Percentiles rank a stretch among this genome's conserved stretches.
phyloP scores from a whole-genome alignment of 2,329 filamentous ascomycete species.

The Diplodia corticola region DNA sequence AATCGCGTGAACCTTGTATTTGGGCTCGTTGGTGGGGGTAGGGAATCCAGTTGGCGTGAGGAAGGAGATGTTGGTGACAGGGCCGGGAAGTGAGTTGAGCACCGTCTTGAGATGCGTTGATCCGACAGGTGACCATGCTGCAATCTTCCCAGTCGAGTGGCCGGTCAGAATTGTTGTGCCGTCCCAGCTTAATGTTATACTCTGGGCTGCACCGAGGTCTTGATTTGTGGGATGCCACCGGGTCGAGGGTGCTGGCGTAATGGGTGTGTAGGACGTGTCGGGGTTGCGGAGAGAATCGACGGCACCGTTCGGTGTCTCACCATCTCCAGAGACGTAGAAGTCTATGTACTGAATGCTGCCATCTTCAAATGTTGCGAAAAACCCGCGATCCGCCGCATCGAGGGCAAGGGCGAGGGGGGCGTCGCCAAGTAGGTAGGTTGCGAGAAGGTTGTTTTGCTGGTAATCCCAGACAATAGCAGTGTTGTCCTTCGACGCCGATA shows the following conservation, averaged over 20 bases:
- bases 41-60: conserved; percentile 60
- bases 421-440: conserved; percentile 79
- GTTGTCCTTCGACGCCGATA: conserved; percentile 83
- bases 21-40: conserved; percentile 30
- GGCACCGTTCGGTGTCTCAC: conserved; percentile 36
- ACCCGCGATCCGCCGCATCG: conserved; percentile 79
- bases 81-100: conserved; percentile 66
- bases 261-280: conserved; percentile 44
- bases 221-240: conserved; percentile 53
- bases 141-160: conserved; percentile 75
- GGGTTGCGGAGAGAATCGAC: conserved; percentile 49
- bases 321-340: conserved; percentile 58
- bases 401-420: conserved; percentile 70
- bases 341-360: conserved; percentile 79
- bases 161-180: conserved; percentile 78
- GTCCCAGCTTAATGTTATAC: conserved; percentile 76
- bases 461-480: conserved; percentile 95
- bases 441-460: conserved; percentile 70
- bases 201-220: conserved; percentile 66
- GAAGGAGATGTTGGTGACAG: conserved; percentile 80
- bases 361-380: conserved; percentile 79
- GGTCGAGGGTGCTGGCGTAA: conserved; percentile 43
- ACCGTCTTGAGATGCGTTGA: conserved; percentile 71
- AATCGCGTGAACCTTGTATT: conserved; percentile 60
- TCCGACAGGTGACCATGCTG: conserved; percentile 60